Percentiles rank a stretch among this genome's conserved stretches.
Evolutionary conservation across 78 protist species (phyloP).

Genomic region (Speleostelium caveatum): DNA sequence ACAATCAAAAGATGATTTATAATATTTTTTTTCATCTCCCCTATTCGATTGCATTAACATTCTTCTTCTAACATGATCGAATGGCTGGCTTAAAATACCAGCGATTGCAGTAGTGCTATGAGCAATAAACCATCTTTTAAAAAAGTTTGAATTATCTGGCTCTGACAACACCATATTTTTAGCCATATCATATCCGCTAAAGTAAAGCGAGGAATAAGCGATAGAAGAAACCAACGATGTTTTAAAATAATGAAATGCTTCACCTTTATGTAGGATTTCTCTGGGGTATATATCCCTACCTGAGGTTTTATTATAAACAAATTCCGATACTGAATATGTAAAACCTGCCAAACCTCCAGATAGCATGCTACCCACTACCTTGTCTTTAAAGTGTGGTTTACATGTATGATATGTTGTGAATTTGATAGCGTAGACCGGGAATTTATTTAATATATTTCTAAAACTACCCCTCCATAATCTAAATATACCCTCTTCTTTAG

Average conservation of each 20-base stretch:
- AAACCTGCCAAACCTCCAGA: conserved; percentile 98
- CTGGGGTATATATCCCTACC: too few species aligned
- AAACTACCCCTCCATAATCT: conserved; percentile 87
- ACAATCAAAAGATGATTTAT: conserved; percentile 91
- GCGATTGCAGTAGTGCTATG: background rate
- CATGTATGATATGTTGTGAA: conserved; percentile 94
- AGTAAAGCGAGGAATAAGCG: conserved; percentile 93
- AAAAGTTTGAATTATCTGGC: background rate
- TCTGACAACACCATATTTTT: conserved; percentile 4
- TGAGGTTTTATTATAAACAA: conserved; percentile 87
- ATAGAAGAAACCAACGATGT: conserved; percentile 86
- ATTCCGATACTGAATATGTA: too few species aligned
- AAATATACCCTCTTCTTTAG: conserved; percentile 90
- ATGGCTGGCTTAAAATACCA: background rate
- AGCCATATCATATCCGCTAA: conserved; percentile 93
- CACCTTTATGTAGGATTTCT: too few species aligned
- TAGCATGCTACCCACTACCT: conserved; percentile 87
- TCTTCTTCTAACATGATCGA: conserved; percentile 97
- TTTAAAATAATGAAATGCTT: background rate
- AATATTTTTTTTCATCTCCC: conserved; percentile 66
- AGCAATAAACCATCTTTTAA: background rate
- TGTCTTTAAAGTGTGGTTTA: conserved; percentile 88
- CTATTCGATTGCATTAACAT: conserved; percentile 87
- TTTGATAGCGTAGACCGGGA: conserved; percentile 98
- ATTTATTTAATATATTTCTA: conserved; percentile 95